Percentiles rank a stretch among this genome's conserved stretches.
These are phyloP conservation scores for Prunus yedoensis DNA, from an alignment of 331 rosid species.

Conservation along the genomic window DNA sequence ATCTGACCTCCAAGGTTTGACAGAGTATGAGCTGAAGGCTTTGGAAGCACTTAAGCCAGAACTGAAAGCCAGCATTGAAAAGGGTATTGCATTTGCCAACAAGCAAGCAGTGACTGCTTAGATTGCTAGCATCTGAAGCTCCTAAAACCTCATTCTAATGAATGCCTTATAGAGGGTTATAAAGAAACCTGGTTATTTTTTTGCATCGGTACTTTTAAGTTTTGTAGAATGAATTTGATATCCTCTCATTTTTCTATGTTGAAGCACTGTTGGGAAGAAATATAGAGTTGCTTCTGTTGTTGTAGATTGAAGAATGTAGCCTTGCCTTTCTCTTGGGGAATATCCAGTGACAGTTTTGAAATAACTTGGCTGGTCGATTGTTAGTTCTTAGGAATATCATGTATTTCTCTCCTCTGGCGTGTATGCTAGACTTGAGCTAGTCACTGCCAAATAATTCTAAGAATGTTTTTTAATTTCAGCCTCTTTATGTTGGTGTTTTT, in stretches of 20 bases:
- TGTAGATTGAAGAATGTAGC: slow-evolving; percentile 39
- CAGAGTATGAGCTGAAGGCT: slow-evolving; percentile 86
- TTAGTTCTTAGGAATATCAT: neutral
- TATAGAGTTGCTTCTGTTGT: slow-evolving; percentile 28
- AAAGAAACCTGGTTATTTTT: slow-evolving; percentile 16
- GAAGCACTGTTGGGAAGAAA: slow-evolving; percentile 28
- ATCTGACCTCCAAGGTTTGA: slow-evolving; percentile 84
- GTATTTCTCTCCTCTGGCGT: slow-evolving; percentile 9
- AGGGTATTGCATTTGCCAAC: slow-evolving; percentile 81
- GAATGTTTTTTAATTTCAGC: too few species aligned
- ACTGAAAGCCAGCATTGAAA: slow-evolving; percentile 89
- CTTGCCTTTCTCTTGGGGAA: slow-evolving; percentile 1
- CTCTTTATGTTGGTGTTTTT: too few species aligned
- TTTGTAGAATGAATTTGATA: slow-evolving; percentile 40
- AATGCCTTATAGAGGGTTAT: slow-evolving; percentile 26
- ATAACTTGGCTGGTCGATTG: slow-evolving; percentile 35
- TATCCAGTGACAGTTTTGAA: slow-evolving; percentile 38
- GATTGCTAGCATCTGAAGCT: slow-evolving; percentile 17
- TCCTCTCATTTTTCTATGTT: slow-evolving; percentile 19
- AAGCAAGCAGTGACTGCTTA: slow-evolving; percentile 67
- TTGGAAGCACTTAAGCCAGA: slow-evolving; percentile 93
- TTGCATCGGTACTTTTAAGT: slow-evolving; percentile 35
- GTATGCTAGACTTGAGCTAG: slow-evolving; percentile 12
- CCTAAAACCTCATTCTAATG: slow-evolving; percentile 16
- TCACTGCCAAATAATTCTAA: neutral